A percentile compares a stretch with the other conserved stretches of the same genome.
Conservation (phyloP, 192 early-diverging fungal species). For the Coemansia sp. region DNA sequence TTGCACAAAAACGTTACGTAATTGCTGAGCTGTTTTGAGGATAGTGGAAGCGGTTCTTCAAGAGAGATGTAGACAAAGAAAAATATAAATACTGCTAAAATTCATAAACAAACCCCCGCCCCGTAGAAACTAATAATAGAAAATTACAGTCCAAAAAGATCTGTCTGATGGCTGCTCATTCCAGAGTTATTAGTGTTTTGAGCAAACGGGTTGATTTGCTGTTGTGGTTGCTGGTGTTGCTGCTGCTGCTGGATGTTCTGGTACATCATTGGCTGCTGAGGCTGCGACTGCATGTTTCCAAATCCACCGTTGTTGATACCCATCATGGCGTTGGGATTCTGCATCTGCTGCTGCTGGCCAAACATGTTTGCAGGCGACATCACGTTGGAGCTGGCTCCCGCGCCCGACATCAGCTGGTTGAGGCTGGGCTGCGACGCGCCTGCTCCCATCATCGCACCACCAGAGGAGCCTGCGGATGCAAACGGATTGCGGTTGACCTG, state of each 20-base stretch:
- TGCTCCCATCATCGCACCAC: not conserved
- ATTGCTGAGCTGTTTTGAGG: too few relatives aligned
- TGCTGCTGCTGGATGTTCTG: slow-evolving; percentile 18
- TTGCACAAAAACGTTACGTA: too few relatives aligned
- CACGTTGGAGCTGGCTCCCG: slow-evolving; percentile 9
- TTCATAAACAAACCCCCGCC: too few relatives aligned
- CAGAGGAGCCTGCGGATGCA: slow-evolving; percentile 16
- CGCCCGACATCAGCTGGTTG: slow-evolving; percentile 47
- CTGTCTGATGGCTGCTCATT: slow-evolving; percentile 27
- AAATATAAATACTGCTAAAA: too few relatives aligned
- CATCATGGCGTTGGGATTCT: slow-evolving; percentile 8
- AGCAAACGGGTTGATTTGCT: slow-evolving; percentile 46
- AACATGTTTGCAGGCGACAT: slow-evolving; percentile 10
- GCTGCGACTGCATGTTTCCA: slow-evolving; percentile 13
- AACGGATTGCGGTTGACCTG: slow-evolving; percentile 54
- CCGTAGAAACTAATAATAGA: too few relatives aligned
- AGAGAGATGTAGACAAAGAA: too few relatives aligned
- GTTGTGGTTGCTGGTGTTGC: slow-evolving; percentile 26
- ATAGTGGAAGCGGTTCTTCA: too few relatives aligned
- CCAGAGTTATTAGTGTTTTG: slow-evolving; percentile 15
- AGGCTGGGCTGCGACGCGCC: slow-evolving; percentile 30
- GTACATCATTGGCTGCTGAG: slow-evolving; percentile 19
- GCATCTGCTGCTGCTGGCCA: slow-evolving; percentile 32
- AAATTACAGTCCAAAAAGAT: slow-evolving; percentile 44
- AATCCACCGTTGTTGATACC: slow-evolving; percentile 6